These are phyloP conservation scores for Monosporascus sp. DNA, from an alignment of 2,329 filamentous ascomycete species.

Conservation along the genomic window DNA sequence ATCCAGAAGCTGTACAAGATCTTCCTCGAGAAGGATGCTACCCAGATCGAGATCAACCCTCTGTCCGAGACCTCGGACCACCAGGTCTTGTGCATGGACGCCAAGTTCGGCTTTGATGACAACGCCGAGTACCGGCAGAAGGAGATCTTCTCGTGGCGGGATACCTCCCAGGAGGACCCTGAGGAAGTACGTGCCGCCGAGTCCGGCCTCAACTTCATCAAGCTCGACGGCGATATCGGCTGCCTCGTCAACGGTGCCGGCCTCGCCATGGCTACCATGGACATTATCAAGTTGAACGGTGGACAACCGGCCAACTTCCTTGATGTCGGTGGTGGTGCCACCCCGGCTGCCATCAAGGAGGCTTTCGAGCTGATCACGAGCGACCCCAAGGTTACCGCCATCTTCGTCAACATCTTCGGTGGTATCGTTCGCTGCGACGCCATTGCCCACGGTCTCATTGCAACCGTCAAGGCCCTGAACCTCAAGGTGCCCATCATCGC, in stretches of 20 bases:
- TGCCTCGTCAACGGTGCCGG: constrained; percentile 98
- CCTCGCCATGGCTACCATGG: constrained; percentile 99
- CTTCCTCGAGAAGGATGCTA: constrained; percentile 97
- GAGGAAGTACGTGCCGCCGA: constrained; percentile 96
- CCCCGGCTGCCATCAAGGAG: constrained; percentile 91
- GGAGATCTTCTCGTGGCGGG: constrained; percentile 90
- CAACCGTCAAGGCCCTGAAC: constrained; percentile 90
- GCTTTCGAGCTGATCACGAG: constrained; percentile 98
- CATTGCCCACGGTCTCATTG: constrained; percentile 93
- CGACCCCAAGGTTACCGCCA: constrained; percentile 95
- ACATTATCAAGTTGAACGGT: constrained; percentile 99
- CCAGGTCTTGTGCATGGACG: constrained; percentile 98
- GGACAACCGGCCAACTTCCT: constrained; percentile 97
- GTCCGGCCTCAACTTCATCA: constrained; percentile 98
- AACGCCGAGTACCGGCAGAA: constrained; percentile 98
- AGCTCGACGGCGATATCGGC: constrained; percentile 98
- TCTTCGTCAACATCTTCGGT: constrained; percentile 99
- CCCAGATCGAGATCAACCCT: constrained; percentile 99
- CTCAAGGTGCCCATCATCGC: constrained; percentile 95
- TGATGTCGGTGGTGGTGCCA: constrained; percentile 96
- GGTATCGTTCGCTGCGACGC: constrained; percentile 97
- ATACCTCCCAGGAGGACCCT: constrained; percentile 90
- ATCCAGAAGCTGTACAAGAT: constrained; percentile 99
- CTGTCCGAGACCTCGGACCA: constrained; percentile 97
- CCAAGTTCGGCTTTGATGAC: constrained; percentile 98